Evolutionary conservation across 2,329 filamentous ascomycete genomes (phyloP), one percentile per base, ranked within the genome.

Genomic region (Trichoderma gracile): DNA sequence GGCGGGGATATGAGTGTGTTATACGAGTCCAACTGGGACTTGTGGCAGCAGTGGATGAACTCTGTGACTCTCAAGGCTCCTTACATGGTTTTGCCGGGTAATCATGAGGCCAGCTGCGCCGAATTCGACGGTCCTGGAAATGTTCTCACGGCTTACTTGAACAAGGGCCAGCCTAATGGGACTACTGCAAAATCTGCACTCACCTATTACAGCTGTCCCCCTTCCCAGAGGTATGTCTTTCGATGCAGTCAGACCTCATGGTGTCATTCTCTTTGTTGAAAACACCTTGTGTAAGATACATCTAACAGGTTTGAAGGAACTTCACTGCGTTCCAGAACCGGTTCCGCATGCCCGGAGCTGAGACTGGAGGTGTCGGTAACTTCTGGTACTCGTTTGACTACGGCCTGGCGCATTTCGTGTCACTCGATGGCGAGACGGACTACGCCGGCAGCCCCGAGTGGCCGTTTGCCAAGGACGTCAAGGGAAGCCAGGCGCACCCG

Each of bases 341-440:
- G 21, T 60, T 60, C 14, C 57, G 57, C 33, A 60, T 60, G 57
- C 57, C 57, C 8, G 57, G 57, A 43, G 4, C 14, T 42, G 57
- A 60, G 23, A 50, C 57, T 21, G 57, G 57, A n/a, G 57, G 57
- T 21, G 57, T 60, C 27, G 57, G 57, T 30, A 60, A 60, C 46
- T 60, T 60, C 14, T 60, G 57, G 57, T 60, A 60, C 10, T 60
- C 57, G 8, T 60, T 60, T 12, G 57, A 60, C 46, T 60, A 60
- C 3, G 57, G 57, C 46, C 25, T 60, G 33, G 57, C 46, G 8
- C 57, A 60, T 17, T 60, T 60, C n/a, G n/a, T 60, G 8, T 33
- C 23, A 17, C 1, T 60, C 17, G 57, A 60, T 14, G 57, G 57
- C 42, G 57, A 60, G 47, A 60, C 57, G 8, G 57, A 60, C 17